These are phyloP conservation scores for Talaromyces sp. DNA, from an alignment of 2,329 filamentous ascomycete genomes.

Conservation along the genomic window DNA sequence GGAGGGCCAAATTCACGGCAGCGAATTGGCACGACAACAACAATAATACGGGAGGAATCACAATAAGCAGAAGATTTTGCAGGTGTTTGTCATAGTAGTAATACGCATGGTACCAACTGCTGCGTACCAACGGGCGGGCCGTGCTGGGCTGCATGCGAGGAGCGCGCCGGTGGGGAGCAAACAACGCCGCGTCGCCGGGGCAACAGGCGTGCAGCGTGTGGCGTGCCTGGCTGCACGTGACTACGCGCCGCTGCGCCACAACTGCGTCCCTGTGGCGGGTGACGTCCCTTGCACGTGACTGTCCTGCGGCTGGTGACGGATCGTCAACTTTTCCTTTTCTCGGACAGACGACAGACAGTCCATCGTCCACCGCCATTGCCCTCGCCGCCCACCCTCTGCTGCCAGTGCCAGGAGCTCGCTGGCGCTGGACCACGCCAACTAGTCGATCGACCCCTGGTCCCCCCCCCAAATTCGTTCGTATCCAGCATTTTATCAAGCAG, in stretches of 20 bases:
- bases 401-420: not conserved
- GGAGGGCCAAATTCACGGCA: not conserved
- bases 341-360: not conserved
- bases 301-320: not conserved
- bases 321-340: not conserved
- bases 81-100: not conserved
- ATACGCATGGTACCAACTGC: not conserved
- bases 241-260: slow-evolving; percentile 1
- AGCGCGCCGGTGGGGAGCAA: slow-evolving; percentile 13
- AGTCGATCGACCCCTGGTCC: not conserved
- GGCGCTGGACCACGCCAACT: not conserved
- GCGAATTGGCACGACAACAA: not conserved
- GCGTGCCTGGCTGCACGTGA: slow-evolving; percentile 11
- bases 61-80: not conserved
- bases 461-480: not conserved
- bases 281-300: not conserved
- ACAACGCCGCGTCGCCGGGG: slow-evolving; percentile 33
- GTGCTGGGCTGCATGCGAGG: slow-evolving; percentile 2
- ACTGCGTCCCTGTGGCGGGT: not conserved
- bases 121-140: not conserved
- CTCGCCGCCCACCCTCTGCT: not conserved
- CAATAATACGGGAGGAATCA: not conserved
- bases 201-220: slow-evolving; percentile 40
- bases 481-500: not conserved
- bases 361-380: not conserved